Conservation (phyloP, 192 early-diverging fungal genomes). For the Coemansia sp. region DNA sequence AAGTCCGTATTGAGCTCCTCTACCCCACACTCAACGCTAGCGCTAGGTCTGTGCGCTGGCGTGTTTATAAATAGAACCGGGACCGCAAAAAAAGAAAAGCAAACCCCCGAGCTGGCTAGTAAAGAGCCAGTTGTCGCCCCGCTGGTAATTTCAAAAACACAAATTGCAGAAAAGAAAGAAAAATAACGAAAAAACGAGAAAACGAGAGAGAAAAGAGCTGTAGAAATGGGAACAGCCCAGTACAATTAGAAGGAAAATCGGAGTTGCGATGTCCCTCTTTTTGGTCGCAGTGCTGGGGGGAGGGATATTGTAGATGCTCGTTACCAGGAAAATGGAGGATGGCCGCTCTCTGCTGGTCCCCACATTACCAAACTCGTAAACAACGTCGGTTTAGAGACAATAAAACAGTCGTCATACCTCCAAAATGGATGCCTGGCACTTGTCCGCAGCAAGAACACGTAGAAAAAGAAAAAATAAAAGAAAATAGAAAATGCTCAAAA, state of each 20-base stretch:
- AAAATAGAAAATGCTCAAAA: not conserved
- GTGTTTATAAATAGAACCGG: slow-evolving; percentile 1
- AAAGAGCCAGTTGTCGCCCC: not conserved
- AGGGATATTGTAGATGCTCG: not conserved
- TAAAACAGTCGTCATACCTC: not conserved
- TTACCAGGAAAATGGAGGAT: not conserved
- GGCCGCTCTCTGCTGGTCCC: not conserved
- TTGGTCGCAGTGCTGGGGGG: not conserved
- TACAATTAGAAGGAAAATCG: slow-evolving; percentile 1
- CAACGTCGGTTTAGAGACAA: not conserved
- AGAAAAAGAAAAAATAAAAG: not conserved
- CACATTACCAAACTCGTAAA: not conserved
- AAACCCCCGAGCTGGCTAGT: too few species aligned
- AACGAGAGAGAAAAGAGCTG: not conserved
- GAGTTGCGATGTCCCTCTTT: not conserved
- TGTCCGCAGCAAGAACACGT: not conserved
- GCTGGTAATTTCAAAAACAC: not conserved
- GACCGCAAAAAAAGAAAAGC: not conserved
- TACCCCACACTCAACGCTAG: not conserved
- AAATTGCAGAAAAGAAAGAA: not conserved
- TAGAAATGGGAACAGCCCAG: not conserved
- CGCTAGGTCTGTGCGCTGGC: not conserved
- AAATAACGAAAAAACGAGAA: not conserved
- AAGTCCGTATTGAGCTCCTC: not conserved
- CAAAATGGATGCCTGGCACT: not conserved